Conservation (phyloP, 2,329 filamentous ascomycete genomes). For the Monilinia fructicola region DNA sequence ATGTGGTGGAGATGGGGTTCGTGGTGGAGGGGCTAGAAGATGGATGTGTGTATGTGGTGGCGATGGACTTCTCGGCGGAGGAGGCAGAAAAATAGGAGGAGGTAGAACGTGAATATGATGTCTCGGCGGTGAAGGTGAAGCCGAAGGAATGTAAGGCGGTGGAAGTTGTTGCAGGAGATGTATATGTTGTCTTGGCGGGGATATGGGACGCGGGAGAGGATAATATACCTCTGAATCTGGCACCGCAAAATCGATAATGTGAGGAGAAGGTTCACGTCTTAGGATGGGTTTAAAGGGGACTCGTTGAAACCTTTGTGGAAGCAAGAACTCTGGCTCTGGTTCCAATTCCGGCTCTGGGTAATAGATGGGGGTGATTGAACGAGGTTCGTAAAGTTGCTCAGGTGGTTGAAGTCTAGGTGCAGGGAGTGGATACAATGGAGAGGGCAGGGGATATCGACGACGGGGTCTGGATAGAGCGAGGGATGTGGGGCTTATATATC, state of each 20-base stretch:
- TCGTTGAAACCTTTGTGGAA: not conserved
- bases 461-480: not conserved
- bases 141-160: not conserved
- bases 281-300: not conserved
- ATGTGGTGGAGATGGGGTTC: not conserved
- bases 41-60: not conserved
- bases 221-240: not conserved
- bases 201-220: not conserved
- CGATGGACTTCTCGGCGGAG: not conserved
- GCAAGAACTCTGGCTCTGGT: not conserved
- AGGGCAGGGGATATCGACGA: constrained; percentile 8
- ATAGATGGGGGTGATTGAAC: not conserved
- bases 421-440: not conserved
- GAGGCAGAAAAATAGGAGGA: not conserved
- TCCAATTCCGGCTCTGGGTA: not conserved
- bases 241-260: not conserved
- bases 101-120: not conserved
- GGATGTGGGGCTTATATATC: not conserved
- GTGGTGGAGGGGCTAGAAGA: not conserved
- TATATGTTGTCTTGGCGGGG: not conserved
- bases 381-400: not conserved
- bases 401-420: not conserved
- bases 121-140: not conserved
- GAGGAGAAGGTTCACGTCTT: not conserved
- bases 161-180: not conserved